Base-by-base conservation (phyloP, 176 grass and related monocot species). In the Juncus effusus region DNA sequence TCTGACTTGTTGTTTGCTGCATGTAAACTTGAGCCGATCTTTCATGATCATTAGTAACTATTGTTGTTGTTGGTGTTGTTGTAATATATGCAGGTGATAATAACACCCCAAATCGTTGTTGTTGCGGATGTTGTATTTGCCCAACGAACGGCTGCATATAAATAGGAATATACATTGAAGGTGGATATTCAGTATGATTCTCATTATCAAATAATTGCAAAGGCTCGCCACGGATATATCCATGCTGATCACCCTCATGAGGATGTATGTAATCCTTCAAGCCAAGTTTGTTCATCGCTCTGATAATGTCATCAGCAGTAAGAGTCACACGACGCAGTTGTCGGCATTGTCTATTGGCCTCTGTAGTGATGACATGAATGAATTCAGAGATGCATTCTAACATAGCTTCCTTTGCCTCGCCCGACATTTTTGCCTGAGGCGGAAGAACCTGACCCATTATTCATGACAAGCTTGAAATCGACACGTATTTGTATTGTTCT, bases 221-320 rank as follows among this genome's bases (percentile, higher is more conserved):
- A 2, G 8, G 51, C 3, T 71, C 67, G 9, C 49, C 4, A 49
- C 51, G 51, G 49, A 41, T 36, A 55, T 47, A 47, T 47, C 44
- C 44, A 2, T 47, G 44, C 4, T 47, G 44, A 47, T 47, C 44
- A 5, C 57, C 77, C 41, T 13, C 2, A 55, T 0, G 63, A 1
- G 77, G 64, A 3, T 7, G 41, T 16, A 61, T 45, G 36, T 70
- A 85, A 54, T 80, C 13, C 4, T 42, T 56, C n/a, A 65, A 62
- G 36, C 77, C 71, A 1, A 84, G 58, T 45, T 2, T 40, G 2
- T 3, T 11, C 41, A 76, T 55, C 16, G 71, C 77, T 5, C 37
- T 6, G 63, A 79, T 36, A 0, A 84, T 2, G 58, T 84, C 77
- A 0, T 80, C 64, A 1, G 50, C 59, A 3, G 36, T 65, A n/a